Evolutionary conservation across 257 asterid genomes (phyloP), one percentile per base, ranked within the genome.

Genomic region (Osmanthus fragrans): DNA sequence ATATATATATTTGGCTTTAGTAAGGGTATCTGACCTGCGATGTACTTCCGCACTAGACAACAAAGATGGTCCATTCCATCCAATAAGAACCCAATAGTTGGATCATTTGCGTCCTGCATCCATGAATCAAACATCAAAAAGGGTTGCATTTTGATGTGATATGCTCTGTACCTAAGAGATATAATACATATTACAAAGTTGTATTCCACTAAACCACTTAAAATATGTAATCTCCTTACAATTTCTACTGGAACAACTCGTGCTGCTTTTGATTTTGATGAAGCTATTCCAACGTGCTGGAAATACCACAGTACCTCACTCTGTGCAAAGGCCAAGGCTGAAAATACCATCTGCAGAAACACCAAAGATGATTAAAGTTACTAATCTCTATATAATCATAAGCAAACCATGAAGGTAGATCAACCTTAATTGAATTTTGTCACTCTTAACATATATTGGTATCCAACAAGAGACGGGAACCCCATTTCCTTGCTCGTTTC

Each of bases 1-100:
- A 30, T 30, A 32, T 32, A 32, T 32, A 3, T 29, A 1, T 29
- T 30, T 30, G 3, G 67, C 15, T 58, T 58, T 19, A 58, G 54
- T 71, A n/a, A 51, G 60, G 82, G 80, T 83, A 74, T 58, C 90
- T 79, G 79, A 96, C 99, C 99, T 85, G 99, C 94, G 84, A 96
- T 96, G 81, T 96, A 96, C 86, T 96, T 96, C 87, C 99, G 98
- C 77, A 93, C 99, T 18, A 96, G 87, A 85, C 96, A 89, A 85
- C 98, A 93, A 80, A 96, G 98, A 67, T 76, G 91, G 84, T 96
- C 99, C 96, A 96, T 92, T 71, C 99, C 98, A 79, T 96, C 99
- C 79, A 96, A 85, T 76, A 96, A 84, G 86, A 89, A 96, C 58
- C 99, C 99, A 80, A 96, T 90, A 74, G 99, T 96, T 81, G 98